These are phyloP conservation scores for Fusarium agapanthi DNA, from an alignment of 2,329 filamentous ascomycete species.

Conservation along the genomic window DNA sequence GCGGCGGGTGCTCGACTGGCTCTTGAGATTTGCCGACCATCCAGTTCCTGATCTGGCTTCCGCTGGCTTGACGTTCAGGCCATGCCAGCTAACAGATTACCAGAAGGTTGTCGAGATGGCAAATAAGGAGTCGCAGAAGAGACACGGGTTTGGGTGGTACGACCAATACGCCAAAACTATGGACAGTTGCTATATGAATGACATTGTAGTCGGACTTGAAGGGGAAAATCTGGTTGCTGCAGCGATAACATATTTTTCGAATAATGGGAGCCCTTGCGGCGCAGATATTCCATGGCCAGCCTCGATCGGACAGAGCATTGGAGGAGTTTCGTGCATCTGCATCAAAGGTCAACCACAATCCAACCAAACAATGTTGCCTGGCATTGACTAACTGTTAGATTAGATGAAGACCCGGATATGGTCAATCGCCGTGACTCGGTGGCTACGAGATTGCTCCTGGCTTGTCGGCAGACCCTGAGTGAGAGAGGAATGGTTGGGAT, in stretches of 20 bases:
- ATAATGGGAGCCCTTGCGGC: constrained; percentile 55
- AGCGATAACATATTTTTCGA: constrained; percentile 63
- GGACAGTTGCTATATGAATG: constrained; percentile 57
- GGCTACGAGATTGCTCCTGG: constrained; percentile 62
- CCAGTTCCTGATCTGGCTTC: constrained; percentile 52
- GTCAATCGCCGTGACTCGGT: constrained; percentile 58
- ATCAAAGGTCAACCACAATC: constrained; percentile 58
- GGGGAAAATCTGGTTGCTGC: constrained; percentile 59
- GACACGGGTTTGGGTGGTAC: constrained; percentile 64
- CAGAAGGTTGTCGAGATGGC: constrained; percentile 59
- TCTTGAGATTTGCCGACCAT: constrained; percentile 62
- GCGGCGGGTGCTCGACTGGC: constrained; percentile 61
- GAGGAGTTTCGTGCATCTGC: constrained; percentile 69
- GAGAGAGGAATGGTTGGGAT: constrained; percentile 61
- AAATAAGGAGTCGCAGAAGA: constrained; percentile 55
- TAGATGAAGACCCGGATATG: constrained; percentile 56
- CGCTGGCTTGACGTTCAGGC: constrained; percentile 54
- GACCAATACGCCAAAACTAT: constrained; percentile 65
- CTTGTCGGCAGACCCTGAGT: constrained; percentile 58
- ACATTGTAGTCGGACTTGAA: constrained; percentile 64
- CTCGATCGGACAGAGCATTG: constrained; percentile 59
- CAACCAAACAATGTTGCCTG: background rate
- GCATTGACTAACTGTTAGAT: constrained; percentile 7
- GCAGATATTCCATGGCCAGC: constrained; percentile 65
- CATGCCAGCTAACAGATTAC: constrained; percentile 57